phyloP scores from a whole-genome alignment of 1,139 yeast species.

The Suhomyces chickasaworum region DNA sequence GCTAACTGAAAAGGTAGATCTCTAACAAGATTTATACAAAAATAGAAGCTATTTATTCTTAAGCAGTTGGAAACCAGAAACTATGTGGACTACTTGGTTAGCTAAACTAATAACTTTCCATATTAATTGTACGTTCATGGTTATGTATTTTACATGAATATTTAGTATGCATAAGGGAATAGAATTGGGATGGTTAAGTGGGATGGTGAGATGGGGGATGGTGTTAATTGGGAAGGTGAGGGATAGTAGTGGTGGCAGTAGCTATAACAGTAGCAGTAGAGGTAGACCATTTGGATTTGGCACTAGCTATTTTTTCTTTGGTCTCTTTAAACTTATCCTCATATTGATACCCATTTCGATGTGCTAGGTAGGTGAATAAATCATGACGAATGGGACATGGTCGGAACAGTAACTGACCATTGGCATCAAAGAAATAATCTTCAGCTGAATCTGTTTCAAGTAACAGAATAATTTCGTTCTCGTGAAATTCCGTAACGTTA shows the following conservation, averaged over 20 bases:
- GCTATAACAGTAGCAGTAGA: background rate
- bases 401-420: slow-evolving; percentile 9
- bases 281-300: background rate
- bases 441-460: slow-evolving; percentile 22
- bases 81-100: no score
- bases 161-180: no score
- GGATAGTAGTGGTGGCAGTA: background rate
- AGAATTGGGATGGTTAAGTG: no score
- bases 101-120: no score
- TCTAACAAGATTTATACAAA: no score
- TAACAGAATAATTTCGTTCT: slow-evolving; percentile 26
- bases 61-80: no score
- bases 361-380: slow-evolving; percentile 19
- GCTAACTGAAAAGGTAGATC: no score
- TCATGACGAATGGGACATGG: slow-evolving; percentile 32
- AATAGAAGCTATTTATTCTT: no score
- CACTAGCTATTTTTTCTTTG: background rate
- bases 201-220: no score
- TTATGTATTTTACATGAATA: no score
- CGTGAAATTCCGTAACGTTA: slow-evolving; percentile 36
- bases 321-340: background rate
- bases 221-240: no score
- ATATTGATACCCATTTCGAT: slow-evolving; percentile 11
- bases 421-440: slow-evolving; percentile 18
- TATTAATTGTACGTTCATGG: no score